phyloP scores from a whole-genome alignment of 495 filamentous ascomycete genomes.

The Lepidopterella palustris region DNA sequence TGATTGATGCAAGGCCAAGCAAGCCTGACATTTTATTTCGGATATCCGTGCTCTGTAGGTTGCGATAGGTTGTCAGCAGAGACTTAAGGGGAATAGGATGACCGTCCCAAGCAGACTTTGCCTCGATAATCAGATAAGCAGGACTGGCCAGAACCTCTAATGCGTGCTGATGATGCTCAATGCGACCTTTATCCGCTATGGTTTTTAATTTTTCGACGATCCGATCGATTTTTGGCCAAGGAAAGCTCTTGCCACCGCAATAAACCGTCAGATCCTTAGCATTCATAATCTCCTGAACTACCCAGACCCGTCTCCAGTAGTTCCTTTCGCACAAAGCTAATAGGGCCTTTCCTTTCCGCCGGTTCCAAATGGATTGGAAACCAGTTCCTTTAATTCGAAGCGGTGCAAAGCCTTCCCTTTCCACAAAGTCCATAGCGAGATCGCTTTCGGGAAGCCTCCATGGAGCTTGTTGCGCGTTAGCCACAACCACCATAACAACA shows the following conservation, averaged over 20 bases:
- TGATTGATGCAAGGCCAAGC: not conserved
- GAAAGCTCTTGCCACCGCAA: conserved; percentile 20
- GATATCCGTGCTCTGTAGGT: not conserved
- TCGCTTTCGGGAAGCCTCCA: not conserved
- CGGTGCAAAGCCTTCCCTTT: not conserved
- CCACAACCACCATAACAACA: no score
- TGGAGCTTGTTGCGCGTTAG: no score
- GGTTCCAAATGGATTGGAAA: not conserved
- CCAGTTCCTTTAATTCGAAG: not conserved
- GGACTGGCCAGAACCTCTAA: not conserved
- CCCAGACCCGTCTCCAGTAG: conserved; percentile 35
- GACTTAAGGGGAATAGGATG: not conserved
- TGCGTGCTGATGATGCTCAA: not conserved
- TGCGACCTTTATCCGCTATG: not conserved
- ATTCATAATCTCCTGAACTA: conserved; percentile 34
- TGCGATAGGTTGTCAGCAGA: not conserved
- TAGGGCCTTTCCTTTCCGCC: conserved; percentile 8
- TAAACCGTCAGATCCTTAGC: conserved; percentile 26
- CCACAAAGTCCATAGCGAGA: not conserved
- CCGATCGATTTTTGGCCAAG: not conserved
- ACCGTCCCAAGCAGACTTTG: not conserved
- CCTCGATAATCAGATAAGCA: not conserved
- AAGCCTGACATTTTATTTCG: not conserved
- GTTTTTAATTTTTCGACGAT: not conserved
- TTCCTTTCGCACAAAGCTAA: conserved; percentile 32